Evolutionary conservation across 345 rosid species (phyloP).

Genomic region (Eucalyptus pauciflora): DNA sequence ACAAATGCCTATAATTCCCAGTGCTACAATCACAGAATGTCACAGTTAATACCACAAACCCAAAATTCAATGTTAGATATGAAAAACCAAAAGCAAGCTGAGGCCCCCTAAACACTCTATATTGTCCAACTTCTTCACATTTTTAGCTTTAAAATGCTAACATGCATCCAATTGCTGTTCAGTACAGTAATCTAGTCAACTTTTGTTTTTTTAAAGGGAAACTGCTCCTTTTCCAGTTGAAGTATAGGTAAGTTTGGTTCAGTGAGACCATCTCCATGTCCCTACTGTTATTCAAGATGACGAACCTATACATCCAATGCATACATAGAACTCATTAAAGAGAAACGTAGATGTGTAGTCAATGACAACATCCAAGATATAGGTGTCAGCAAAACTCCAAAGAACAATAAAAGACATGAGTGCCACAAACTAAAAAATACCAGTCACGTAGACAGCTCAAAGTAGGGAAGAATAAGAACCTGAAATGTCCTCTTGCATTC

Average conservation of each 20-base stretch:
- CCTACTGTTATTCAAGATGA: background rate
- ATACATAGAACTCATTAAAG: background rate
- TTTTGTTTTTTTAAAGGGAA: background rate
- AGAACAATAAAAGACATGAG: background rate
- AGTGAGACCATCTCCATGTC: background rate
- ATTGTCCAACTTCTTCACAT: background rate
- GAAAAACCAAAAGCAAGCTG: background rate
- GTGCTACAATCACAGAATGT: background rate
- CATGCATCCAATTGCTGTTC: background rate
- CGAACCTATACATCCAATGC: background rate
- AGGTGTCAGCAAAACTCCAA: background rate
- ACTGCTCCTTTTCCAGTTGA: background rate
- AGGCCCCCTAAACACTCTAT: background rate
- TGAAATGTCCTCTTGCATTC: constrained; percentile 87
- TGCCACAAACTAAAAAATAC: background rate
- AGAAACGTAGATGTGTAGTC: background rate
- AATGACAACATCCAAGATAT: background rate
- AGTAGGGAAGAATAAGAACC: constrained; percentile 22
- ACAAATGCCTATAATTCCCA: background rate
- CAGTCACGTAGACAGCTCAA: background rate
- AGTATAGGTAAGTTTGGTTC: background rate
- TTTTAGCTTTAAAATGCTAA: background rate
- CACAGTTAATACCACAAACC: background rate
- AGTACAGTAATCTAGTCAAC: background rate
- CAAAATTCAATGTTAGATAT: background rate